A percentile compares a stretch with the other conserved stretches of the same genome.
These are phyloP conservation scores for Vigna mungo DNA, from an alignment of 306 rosid genomes.

Conservation along the genomic window DNA sequence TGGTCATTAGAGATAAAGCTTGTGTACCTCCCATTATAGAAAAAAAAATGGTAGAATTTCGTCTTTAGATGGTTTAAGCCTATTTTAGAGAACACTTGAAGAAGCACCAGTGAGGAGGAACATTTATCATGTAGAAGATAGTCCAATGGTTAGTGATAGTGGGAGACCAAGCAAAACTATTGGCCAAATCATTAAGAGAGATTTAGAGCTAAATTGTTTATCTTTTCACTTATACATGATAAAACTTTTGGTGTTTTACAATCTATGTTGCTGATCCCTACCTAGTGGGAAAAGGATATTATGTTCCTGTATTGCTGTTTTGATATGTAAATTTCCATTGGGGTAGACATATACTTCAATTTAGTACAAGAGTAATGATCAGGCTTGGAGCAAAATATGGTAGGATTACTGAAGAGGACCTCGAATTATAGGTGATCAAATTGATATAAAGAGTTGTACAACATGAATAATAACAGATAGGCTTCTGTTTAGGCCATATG, in stretches of 20 bases:
- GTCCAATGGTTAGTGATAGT: background rate
- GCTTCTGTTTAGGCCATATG: conserved; percentile 26
- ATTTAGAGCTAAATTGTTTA: background rate
- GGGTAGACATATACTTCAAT: background rate
- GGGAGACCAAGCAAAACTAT: background rate
- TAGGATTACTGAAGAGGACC: background rate
- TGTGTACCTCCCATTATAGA: background rate
- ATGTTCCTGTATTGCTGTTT: conserved; percentile 26
- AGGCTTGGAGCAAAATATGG: background rate
- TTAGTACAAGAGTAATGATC: background rate
- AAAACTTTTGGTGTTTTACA: background rate
- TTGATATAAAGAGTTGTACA: background rate
- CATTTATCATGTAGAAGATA: background rate
- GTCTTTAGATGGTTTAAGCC: background rate
- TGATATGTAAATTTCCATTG: background rate
- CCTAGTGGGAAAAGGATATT: background rate
- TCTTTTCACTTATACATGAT: background rate
- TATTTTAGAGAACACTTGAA: background rate
- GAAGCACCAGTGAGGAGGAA: background rate
- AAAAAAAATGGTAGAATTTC: background rate
- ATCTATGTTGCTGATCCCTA: background rate
- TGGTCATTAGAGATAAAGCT: background rate
- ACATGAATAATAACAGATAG: conserved; percentile 1
- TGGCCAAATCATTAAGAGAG: background rate
- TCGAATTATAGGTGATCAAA: conserved; percentile 5